Conservation (phyloP, 176 grass and related monocot genomes). For the Elymus sibiricus region DNA sequence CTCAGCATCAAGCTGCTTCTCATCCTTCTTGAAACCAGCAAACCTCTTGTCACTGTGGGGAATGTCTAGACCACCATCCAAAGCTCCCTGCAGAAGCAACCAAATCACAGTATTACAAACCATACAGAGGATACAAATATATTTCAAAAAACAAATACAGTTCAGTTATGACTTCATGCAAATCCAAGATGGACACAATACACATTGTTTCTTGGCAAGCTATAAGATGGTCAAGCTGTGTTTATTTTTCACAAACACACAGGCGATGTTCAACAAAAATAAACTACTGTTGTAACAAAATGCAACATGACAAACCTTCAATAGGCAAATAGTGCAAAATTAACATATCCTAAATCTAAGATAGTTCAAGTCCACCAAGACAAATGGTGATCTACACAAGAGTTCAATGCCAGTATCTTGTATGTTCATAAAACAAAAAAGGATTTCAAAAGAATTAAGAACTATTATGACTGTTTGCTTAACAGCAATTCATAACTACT, state of each 20-base stretch:
- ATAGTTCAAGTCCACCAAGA: background rate
- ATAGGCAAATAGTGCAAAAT: background rate
- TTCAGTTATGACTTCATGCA: background rate
- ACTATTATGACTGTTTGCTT: background rate
- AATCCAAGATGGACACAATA: background rate
- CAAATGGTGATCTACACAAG: too few relatives aligned
- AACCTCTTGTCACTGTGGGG: slow-evolving; percentile 59
- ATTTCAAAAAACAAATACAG: background rate
- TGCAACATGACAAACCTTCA: background rate
- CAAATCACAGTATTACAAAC: background rate
- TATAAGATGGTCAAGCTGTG: background rate
- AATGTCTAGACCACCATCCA: slow-evolving; percentile 71
- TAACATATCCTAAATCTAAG: too few relatives aligned
- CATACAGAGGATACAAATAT: background rate
- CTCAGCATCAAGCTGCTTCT: slow-evolving; percentile 50
- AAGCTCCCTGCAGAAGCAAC: slow-evolving; percentile 36
- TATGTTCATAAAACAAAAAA: too few relatives aligned
- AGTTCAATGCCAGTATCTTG: too few relatives aligned
- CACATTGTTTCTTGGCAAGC: too few relatives aligned
- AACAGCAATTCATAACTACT: background rate
- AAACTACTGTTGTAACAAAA: background rate
- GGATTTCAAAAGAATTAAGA: background rate
- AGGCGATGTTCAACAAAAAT: background rate
- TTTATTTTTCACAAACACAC: background rate
- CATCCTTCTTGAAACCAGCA: slow-evolving; percentile 70